Conservation (phyloP, 2,329 filamentous ascomycete genomes). For the Passalora sequoiae region DNA sequence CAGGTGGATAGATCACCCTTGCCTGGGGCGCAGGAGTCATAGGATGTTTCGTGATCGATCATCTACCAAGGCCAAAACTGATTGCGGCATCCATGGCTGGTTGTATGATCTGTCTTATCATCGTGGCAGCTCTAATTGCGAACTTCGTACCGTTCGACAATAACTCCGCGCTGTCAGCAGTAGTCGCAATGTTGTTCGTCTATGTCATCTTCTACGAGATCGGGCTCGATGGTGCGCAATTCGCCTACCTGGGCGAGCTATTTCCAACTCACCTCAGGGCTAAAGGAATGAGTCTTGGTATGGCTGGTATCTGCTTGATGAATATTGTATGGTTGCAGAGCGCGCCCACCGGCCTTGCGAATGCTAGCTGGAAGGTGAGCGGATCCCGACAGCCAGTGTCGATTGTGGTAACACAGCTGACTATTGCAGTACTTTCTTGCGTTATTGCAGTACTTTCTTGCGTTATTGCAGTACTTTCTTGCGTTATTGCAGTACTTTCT, state of each 20-base stretch:
- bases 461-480: no score
- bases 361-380: constrained; percentile 7
- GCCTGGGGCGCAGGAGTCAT: constrained; percentile 4
- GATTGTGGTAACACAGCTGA: neutral
- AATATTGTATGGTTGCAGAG: constrained; percentile 5
- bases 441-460: no score
- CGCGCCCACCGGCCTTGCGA: constrained; percentile 4
- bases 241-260: constrained; percentile 14
- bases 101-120: constrained; percentile 13
- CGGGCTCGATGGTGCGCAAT: constrained; percentile 8
- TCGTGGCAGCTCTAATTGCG: constrained; percentile 12
- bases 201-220: constrained; percentile 11
- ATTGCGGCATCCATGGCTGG: constrained; percentile 2
- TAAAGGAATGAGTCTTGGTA: constrained; percentile 14
- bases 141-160: constrained; percentile 8
- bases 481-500: no score
- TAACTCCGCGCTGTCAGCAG: constrained; percentile 5
- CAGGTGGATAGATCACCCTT: constrained; percentile 6
- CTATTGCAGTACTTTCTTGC: constrained; percentile 4
- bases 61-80: constrained; percentile 3
- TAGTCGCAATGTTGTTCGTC: constrained; percentile 11
- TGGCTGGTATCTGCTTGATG: constrained; percentile 6
- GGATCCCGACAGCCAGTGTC: neutral
- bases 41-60: constrained; percentile 6
- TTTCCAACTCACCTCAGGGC: constrained; percentile 21